These are phyloP conservation scores for Psilocybe mexicana DNA, from an alignment of 1,284 basidiomycete species.

Conservation along the genomic window DNA sequence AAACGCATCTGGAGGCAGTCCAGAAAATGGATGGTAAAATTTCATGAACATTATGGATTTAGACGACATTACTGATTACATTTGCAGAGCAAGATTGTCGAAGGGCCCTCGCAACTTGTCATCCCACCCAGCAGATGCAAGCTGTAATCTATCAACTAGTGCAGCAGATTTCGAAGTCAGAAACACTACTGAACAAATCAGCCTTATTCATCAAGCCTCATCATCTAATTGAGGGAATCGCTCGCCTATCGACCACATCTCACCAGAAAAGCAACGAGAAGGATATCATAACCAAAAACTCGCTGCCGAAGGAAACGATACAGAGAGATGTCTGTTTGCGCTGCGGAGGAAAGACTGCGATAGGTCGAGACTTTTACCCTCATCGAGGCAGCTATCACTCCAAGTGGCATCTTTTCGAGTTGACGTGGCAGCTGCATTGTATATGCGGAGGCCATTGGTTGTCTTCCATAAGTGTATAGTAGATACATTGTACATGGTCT, in stretches of 20 bases:
- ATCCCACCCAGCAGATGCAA: slow-evolving; percentile 47
- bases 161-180: slow-evolving; percentile 45
- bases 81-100: slow-evolving; percentile 48
- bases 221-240: slow-evolving; percentile 64
- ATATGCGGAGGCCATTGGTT: slow-evolving; percentile 72
- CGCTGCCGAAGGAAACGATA: slow-evolving; percentile 38
- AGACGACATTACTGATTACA: background rate
- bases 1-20: slow-evolving; percentile 35
- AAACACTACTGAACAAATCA: slow-evolving; percentile 55
- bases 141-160: slow-evolving; percentile 43
- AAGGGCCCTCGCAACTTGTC: slow-evolving; percentile 53
- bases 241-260: slow-evolving; percentile 36
- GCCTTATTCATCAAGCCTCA: slow-evolving; percentile 67
- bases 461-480: background rate
- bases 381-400: slow-evolving; percentile 35
- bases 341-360: slow-evolving; percentile 60
- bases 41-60: background rate
- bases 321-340: slow-evolving; percentile 51
- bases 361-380: slow-evolving; percentile 32
- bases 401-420: slow-evolving; percentile 65
- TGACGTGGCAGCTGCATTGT: slow-evolving; percentile 55
- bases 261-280: slow-evolving; percentile 44
- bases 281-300: slow-evolving; percentile 64
- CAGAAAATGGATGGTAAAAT: slow-evolving; percentile 34
- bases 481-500: background rate